Base-by-base conservation (phyloP, 2,329 filamentous ascomycete species). In the Huntiella moniliformis region DNA sequence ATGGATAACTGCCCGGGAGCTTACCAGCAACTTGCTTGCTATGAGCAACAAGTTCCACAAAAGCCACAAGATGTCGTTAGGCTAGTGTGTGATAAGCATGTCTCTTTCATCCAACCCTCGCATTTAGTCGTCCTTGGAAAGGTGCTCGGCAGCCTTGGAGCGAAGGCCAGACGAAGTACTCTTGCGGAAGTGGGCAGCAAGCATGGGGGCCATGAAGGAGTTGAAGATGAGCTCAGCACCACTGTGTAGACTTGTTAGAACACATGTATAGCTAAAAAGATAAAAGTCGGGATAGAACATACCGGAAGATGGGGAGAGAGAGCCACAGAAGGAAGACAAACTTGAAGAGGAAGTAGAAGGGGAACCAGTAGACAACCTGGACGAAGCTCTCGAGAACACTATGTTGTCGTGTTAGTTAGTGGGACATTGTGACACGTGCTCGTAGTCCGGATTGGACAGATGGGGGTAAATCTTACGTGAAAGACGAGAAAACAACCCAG, bases 311-410 rank as follows among this genome's bases (percentile, higher is more conserved):
- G 63, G 91, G 91, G 58, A 98, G 85, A 56, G 88, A 79, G 68
- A 98, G 86, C 91, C 91, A 98, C 63, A 98, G 79, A 57, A 96
- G 74, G 63, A 96, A 82, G 60, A 92, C 70, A 61, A 98, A 95
- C 76, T 98, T 98, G 82, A 98, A 96, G 61, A 87, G 88, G 68
- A 84, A 98, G 81, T 98, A 98, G 71, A 98, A 98, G 60, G 91
- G 82, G 71, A 92, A 85, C 83, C 83, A 92, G 74, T 91, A 91
- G 52, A 88, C 82, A 52, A 85, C 81, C 65, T 73, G 86, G 58
- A 92, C 66, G 51, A 82, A 72, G 63, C 81, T 86, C 73, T 92
- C 84, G 56, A 85, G 60, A 42, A 91, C 81, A 51, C 71, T 77
- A 54, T 11, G 42, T 15, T 8, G 13, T 17, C 3, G 7, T 5